Conservation (phyloP, 1,139 yeast species). For the Yamadazyma sp. region DNA sequence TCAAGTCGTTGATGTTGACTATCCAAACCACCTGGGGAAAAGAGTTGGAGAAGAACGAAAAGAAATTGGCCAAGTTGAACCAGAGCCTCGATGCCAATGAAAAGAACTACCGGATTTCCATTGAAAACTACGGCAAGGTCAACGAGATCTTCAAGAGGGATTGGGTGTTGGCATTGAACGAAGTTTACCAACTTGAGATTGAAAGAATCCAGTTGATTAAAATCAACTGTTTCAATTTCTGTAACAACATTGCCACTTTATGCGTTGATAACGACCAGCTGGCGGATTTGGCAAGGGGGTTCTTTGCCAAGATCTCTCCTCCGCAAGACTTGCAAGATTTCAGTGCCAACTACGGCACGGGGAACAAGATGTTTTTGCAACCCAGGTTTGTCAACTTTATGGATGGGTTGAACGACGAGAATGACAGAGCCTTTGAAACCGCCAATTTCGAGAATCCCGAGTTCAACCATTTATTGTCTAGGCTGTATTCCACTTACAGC, state of each 20-base stretch:
- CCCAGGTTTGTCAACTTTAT: slow-evolving; percentile 46
- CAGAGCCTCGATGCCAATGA: slow-evolving; percentile 48
- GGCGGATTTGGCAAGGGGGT: slow-evolving; percentile 67
- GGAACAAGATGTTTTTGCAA: slow-evolving; percentile 59
- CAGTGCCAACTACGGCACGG: slow-evolving; percentile 62
- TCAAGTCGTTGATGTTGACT: slow-evolving; percentile 61
- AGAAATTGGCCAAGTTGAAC: slow-evolving; percentile 58
- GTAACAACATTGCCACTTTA: slow-evolving; percentile 72
- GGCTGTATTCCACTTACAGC: slow-evolving; percentile 33
- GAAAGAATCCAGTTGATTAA: slow-evolving; percentile 77
- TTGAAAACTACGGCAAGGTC: slow-evolving; percentile 63
- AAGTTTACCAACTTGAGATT: slow-evolving; percentile 73
- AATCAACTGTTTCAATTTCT: slow-evolving; percentile 78
- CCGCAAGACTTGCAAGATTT: slow-evolving; percentile 59
- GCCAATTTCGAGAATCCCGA: slow-evolving; percentile 42
- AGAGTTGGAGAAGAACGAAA: slow-evolving; percentile 68
- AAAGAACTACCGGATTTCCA: slow-evolving; percentile 59
- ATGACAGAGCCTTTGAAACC: slow-evolving; percentile 20
- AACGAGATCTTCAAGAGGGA: slow-evolving; percentile 73
- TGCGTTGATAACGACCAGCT: slow-evolving; percentile 79
- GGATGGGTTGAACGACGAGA: slow-evolving; percentile 35
- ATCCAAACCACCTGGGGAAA: slow-evolving; percentile 76
- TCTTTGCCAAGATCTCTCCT: slow-evolving; percentile 70
- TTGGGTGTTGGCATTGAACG: slow-evolving; percentile 72
- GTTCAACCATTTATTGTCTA: slow-evolving; percentile 30